Evolutionary conservation across 2,329 filamentous ascomycete genomes (phyloP), one percentile per base, ranked within the genome.

Genomic region (Knufia petricola): DNA sequence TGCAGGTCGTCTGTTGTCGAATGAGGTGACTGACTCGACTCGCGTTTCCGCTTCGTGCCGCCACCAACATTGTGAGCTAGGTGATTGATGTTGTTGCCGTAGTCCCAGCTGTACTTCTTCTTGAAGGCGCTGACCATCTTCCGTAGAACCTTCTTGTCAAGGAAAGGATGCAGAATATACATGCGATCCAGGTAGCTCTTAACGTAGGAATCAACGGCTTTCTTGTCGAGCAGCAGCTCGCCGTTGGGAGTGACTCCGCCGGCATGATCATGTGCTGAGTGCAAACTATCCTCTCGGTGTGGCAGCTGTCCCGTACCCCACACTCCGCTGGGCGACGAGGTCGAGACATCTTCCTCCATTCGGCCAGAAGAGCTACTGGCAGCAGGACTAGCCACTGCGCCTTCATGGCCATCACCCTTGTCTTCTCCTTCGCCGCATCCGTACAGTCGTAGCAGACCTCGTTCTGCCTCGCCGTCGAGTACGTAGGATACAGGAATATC

Each of bases 341-440:
- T 66, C 3, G 56, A 53, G 46, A 58, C 57, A 3, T 55, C 57
- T n/a, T 63, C 61, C 21, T 51, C 44, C 12, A 52, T 46, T 20
- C 56, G 56, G 13, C 54, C 54, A 4, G 56, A 58, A 6, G 65
- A 62, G 12, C 66, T 63, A 50, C 69, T 67, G 21, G 58, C 58
- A 31, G 65, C 66, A 39, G 67, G 68, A 55, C 64, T 70, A 40
- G 61, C 60, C 26, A 28, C 26, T 38, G 62, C 62, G 28, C 61
- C 61, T 50, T 68, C 66, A 4, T 64, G 62, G 45, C 66, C 69
- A 21, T 76, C 71, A 39, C 76, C 76, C 20, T 72, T 70, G 57
- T 82, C 81, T 21, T 76, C 70, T 26, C 84, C 85, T 65, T 94
- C 87, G 2, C 88, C 88, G 51, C 82, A 78, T 1, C 87, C 87